Conservation (phyloP, 352 stramenopile species). For the Pythium angustatum region DNA sequence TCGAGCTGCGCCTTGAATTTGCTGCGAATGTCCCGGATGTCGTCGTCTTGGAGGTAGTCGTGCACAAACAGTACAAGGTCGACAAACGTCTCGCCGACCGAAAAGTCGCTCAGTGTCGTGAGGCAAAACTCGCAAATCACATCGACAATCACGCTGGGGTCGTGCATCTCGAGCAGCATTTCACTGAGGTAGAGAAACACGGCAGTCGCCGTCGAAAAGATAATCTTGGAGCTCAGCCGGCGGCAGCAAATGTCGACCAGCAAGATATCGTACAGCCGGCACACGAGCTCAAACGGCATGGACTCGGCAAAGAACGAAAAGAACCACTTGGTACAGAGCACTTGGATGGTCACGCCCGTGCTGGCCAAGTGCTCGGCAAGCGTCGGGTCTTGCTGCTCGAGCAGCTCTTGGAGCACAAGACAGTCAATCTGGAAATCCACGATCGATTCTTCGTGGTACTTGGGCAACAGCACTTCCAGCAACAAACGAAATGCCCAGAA, state of each 20-base stretch:
- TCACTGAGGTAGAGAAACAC: slow-evolving; percentile 78
- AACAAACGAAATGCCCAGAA: slow-evolving; percentile 79
- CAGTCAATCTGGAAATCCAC: slow-evolving; percentile 83
- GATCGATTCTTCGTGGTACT: slow-evolving; percentile 81
- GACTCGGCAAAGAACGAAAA: slow-evolving; percentile 85
- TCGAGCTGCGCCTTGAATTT: slow-evolving; percentile 67
- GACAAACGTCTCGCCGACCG: slow-evolving; percentile 68
- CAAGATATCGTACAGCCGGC: slow-evolving; percentile 73
- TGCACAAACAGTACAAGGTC: slow-evolving; percentile 78
- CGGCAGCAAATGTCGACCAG: slow-evolving; percentile 68
- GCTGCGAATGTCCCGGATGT: slow-evolving; percentile 46
- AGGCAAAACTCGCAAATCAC: slow-evolving; percentile 79
- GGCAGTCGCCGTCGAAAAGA: slow-evolving; percentile 72
- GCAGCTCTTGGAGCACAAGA: slow-evolving; percentile 75
- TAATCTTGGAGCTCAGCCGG: slow-evolving; percentile 58
- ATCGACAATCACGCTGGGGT: slow-evolving; percentile 76
- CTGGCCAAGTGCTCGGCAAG: slow-evolving; percentile 61
- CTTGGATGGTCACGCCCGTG: slow-evolving; percentile 68
- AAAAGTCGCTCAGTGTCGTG: slow-evolving; percentile 72
- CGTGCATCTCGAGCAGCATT: slow-evolving; percentile 67
- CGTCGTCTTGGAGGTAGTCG: slow-evolving; percentile 56
- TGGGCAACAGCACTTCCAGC: slow-evolving; percentile 71
- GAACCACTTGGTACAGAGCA: slow-evolving; percentile 85
- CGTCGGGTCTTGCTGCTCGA: slow-evolving; percentile 46
- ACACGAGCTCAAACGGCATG: slow-evolving; percentile 80